A percentile compares a stretch with the other conserved stretches of the same genome.
phyloP scores from a whole-genome alignment of 2,329 filamentous ascomycete genomes.

The Aspergillus carbonarius region DNA sequence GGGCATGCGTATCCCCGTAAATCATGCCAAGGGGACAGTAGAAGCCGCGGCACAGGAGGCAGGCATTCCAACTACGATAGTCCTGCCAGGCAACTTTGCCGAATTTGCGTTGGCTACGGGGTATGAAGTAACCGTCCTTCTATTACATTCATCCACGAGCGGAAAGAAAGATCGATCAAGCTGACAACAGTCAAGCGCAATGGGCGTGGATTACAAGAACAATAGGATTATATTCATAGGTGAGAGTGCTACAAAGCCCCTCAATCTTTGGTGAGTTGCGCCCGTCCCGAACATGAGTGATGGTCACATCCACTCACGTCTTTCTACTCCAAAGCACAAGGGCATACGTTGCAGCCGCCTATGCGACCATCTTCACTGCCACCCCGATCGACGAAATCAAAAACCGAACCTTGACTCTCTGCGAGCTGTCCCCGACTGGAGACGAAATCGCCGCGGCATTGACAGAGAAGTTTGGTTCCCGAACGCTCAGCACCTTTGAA shows the following conservation, averaged over 20 bases:
- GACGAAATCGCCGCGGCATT: constrained; percentile 11
- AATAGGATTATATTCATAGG: constrained; percentile 17
- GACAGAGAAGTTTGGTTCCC: background rate
- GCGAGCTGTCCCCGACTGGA: constrained; percentile 16
- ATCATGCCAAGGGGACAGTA: constrained; percentile 12
- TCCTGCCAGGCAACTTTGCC: constrained; percentile 17
- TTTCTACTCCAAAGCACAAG: constrained; percentile 10
- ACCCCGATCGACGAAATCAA: constrained; percentile 12
- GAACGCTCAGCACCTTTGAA: background rate
- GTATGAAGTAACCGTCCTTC: too few species aligned
- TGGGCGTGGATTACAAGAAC: constrained; percentile 13
- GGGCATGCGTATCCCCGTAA: constrained; percentile 11
- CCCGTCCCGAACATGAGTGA: background rate
- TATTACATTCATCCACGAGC: too few species aligned
- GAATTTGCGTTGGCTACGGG: constrained; percentile 12
- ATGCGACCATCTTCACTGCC: constrained; percentile 16
- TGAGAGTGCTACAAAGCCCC: background rate
- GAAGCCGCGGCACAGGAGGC: constrained; percentile 14
- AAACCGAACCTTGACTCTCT: constrained; percentile 11
- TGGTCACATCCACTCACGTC: background rate
- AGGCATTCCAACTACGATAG: constrained; percentile 16
- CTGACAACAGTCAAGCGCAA: constrained; percentile 4
- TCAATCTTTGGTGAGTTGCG: constrained; percentile 19
- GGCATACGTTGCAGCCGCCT: constrained; percentile 18
- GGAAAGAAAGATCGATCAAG: too few species aligned